phyloP scores from a whole-genome alignment of 441 rosid species.

The Metrosideros polymorpha region DNA sequence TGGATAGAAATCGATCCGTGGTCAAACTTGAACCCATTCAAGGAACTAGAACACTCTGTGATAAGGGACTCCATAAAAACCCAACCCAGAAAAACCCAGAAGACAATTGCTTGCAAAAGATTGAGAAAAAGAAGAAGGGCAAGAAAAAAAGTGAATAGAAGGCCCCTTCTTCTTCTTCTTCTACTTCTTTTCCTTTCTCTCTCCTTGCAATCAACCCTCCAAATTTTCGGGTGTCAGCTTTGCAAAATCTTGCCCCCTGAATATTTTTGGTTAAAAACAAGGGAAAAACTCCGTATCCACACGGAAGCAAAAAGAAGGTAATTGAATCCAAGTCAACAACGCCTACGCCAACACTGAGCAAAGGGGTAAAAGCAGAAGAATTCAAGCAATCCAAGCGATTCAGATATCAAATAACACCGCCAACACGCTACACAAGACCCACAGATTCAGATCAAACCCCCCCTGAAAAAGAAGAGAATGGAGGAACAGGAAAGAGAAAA shows the following conservation, averaged over 20 bases:
- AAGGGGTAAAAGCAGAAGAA: neutral
- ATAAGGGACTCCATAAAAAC: conserved; percentile 1
- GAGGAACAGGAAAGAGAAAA: neutral
- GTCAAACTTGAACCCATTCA: neutral
- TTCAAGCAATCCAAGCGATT: neutral
- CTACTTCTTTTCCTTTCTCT: neutral
- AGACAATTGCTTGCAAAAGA: neutral
- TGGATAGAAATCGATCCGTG: neutral
- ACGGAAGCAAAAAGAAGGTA: neutral
- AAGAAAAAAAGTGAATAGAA: neutral
- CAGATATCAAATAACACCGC: neutral
- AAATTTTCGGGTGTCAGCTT: neutral
- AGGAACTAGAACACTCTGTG: neutral
- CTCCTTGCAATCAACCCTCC: neutral
- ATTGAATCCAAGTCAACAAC: neutral
- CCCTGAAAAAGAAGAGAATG: neutral
- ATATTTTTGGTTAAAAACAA: neutral
- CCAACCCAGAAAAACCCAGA: neutral
- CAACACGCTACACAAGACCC: neutral
- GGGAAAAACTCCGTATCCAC: neutral
- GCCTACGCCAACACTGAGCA: neutral
- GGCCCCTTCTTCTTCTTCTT: neutral
- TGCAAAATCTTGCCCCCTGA: neutral
- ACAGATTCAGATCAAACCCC: neutral
- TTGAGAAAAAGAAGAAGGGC: neutral